Conservation (phyloP, 345 rosid species). For the Luvunga scandens region DNA sequence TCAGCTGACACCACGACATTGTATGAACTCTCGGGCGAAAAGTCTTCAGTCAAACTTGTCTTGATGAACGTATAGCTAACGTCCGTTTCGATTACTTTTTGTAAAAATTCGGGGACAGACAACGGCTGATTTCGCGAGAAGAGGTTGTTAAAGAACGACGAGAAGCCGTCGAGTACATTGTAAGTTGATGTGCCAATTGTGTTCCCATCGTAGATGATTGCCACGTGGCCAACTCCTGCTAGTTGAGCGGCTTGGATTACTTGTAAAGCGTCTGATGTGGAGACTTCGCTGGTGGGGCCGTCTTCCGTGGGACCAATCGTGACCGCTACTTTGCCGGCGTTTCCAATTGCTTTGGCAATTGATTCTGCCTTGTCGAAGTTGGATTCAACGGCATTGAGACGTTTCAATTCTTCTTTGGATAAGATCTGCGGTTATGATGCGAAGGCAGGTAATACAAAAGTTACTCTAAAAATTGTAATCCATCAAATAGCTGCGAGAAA, state of each 20-base stretch:
- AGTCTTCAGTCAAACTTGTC: conserved; percentile 79
- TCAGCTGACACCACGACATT: conserved; percentile 77
- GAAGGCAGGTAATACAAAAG: background rate
- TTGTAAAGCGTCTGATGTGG: conserved; percentile 66
- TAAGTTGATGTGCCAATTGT: conserved; percentile 42
- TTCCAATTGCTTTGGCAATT: conserved; percentile 95
- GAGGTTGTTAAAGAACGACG: conserved; percentile 72
- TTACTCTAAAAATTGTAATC: no score
- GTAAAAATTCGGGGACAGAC: conserved; percentile 57
- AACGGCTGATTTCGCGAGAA: conserved; percentile 62
- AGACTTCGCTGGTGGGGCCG: conserved; percentile 64
- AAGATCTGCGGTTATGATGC: conserved; percentile 48
- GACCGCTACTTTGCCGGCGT: conserved; percentile 86
- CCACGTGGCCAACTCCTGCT: conserved; percentile 84
- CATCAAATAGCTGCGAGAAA: no score
- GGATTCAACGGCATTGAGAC: conserved; percentile 89
- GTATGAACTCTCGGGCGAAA: conserved; percentile 73
- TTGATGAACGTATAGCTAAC: conserved; percentile 76
- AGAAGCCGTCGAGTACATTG: conserved; percentile 75
- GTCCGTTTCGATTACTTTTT: conserved; percentile 64
- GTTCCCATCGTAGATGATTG: conserved; percentile 63
- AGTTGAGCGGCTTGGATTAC: conserved; percentile 80
- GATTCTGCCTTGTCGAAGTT: conserved; percentile 64
- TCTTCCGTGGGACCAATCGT: conserved; percentile 71
- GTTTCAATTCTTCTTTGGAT: conserved; percentile 68